Evolutionary conservation across 169 alveolate species (phyloP).

Genomic region (Plasmodium malariae): DNA sequence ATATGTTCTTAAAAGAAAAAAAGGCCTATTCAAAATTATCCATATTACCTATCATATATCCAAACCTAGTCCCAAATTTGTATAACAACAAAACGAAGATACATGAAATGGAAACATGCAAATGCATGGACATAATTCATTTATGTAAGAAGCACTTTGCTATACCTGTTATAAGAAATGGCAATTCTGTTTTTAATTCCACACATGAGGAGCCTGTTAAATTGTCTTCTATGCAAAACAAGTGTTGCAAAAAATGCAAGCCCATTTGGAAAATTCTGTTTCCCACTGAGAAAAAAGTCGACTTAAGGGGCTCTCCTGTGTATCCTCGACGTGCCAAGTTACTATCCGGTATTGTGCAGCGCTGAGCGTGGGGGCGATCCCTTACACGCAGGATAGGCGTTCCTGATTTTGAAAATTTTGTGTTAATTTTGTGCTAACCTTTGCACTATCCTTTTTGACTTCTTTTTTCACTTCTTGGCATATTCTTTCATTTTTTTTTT

Average conservation of each 20-base stretch:
- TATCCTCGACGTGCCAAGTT: not conserved
- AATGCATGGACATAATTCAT: conserved; percentile 16
- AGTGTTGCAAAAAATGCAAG: conserved; percentile 40
- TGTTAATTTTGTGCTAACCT: too few relatives aligned
- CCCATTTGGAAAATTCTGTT: conserved; percentile 39
- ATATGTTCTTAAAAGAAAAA: conserved; percentile 7
- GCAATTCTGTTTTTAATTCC: not conserved
- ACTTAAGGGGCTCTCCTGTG: conserved; percentile 22
- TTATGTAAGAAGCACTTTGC: conserved; percentile 37
- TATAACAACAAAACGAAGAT: not conserved
- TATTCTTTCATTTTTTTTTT: too few relatives aligned
- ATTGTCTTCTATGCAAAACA: conserved; percentile 10
- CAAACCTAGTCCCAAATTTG: conserved; percentile 19
- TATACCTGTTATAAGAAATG: conserved; percentile 14
- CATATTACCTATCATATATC: conserved; percentile 8
- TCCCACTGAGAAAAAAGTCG: conserved; percentile 4
- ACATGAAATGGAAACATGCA: conserved; percentile 14
- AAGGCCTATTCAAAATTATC: not conserved
- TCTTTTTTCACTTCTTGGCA: too few relatives aligned
- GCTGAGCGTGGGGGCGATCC: too few relatives aligned
- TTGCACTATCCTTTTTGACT: too few relatives aligned
- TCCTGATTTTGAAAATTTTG: too few relatives aligned
- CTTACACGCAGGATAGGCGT: too few relatives aligned
- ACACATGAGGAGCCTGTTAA: conserved; percentile 33
- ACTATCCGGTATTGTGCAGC: not conserved